Conservation (phyloP, 2,329 filamentous ascomycete genomes). For the Xylariales sp. region DNA sequence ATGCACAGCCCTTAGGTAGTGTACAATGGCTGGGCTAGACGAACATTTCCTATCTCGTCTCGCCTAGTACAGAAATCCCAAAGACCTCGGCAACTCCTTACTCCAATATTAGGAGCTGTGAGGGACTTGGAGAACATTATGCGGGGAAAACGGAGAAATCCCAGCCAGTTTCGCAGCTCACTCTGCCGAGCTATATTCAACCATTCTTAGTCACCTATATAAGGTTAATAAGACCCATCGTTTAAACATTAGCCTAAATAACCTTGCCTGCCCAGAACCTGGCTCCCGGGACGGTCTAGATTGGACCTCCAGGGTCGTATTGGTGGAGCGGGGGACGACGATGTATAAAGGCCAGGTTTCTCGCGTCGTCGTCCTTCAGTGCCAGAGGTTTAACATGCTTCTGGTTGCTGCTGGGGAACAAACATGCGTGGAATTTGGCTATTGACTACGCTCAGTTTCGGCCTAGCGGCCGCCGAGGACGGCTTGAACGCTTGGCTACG, state of each 20-base stretch:
- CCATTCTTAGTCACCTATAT: constrained; percentile 1
- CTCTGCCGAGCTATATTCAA: constrained; percentile 28
- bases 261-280: constrained; percentile 3
- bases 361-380: not conserved
- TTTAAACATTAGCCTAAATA: constrained; percentile 37
- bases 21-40: not conserved
- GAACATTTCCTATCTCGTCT: not conserved
- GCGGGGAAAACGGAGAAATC: constrained; percentile 31
- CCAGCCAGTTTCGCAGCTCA: constrained; percentile 20
- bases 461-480: constrained; percentile 65
- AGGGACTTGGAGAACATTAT: not conserved
- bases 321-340: not conserved
- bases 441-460: constrained; percentile 44
- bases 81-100: constrained; percentile 22
- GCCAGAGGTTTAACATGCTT: not conserved
- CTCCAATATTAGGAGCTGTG: constrained; percentile 15
- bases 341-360: constrained; percentile 27
- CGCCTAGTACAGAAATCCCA: not conserved
- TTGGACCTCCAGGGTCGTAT: constrained; percentile 3
- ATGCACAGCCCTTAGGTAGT: not conserved
- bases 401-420: constrained; percentile 7
- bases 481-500: constrained; percentile 73
- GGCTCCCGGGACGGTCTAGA: constrained; percentile 1
- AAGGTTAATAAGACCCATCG: constrained; percentile 27
- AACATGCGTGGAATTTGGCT: constrained; percentile 48